phyloP scores from a whole-genome alignment of 495 filamentous ascomycete species.

The Letharia lupina region DNA sequence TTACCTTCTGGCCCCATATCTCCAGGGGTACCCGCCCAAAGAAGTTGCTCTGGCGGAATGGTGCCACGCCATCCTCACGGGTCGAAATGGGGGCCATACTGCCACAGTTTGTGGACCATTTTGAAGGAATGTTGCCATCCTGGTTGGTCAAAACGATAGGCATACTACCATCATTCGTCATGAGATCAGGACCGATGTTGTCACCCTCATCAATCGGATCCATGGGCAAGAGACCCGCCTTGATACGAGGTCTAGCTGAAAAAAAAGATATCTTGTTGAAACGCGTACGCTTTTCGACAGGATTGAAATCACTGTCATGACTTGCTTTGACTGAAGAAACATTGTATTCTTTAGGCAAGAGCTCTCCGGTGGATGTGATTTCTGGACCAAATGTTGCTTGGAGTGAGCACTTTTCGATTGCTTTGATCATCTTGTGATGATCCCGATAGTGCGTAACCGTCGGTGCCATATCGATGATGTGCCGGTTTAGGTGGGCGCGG shows the following conservation, averaged over 20 bases:
- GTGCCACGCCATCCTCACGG: neutral
- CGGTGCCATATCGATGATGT: neutral
- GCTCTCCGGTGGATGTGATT: neutral
- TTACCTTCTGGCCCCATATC: neutral
- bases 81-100: neutral
- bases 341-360: neutral
- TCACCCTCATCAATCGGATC: neutral
- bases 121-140: neutral
- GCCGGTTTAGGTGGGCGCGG: neutral
- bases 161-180: neutral
- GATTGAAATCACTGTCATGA: neutral
- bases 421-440: neutral
- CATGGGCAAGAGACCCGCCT: neutral
- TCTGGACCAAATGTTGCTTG: neutral
- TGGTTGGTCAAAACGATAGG: neutral
- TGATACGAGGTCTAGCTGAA: neutral
- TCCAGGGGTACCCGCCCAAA: neutral
- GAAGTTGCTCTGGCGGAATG: neutral
- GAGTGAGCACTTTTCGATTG: slow-evolving; percentile 4
- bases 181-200: neutral
- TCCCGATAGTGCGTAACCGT: neutral
- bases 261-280: neutral
- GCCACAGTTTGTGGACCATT: neutral
- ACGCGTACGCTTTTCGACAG: neutral
- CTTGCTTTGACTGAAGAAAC: neutral